Conservation (phyloP, 495 filamentous ascomycete genomes). For the Neurospora tetraspora region DNA sequence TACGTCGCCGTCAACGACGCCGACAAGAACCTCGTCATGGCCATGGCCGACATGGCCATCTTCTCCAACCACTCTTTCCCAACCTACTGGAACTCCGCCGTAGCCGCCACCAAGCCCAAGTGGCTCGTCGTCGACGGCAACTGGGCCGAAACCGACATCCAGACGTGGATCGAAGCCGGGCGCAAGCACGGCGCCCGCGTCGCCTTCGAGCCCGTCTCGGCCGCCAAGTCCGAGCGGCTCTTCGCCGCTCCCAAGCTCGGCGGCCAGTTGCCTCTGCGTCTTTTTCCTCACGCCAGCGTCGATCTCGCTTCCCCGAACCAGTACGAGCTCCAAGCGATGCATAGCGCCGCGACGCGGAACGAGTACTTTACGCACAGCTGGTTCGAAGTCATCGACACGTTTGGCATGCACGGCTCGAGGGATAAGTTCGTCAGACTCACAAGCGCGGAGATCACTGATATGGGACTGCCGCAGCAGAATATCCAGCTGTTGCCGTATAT, state of each 20-base stretch:
- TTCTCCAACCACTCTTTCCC: constrained; percentile 47
- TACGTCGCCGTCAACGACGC: constrained; percentile 84
- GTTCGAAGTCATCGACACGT: constrained; percentile 69
- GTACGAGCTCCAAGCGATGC: constrained; percentile 69
- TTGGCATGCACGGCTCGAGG: constrained; percentile 52
- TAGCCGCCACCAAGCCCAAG: constrained; percentile 47
- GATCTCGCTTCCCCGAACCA: constrained; percentile 74
- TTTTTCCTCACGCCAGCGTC: constrained; percentile 53
- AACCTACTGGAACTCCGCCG: constrained; percentile 48
- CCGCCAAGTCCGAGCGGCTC: constrained; percentile 60
- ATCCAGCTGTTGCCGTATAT: constrained; percentile 82
- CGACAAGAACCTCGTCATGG: constrained; percentile 69
- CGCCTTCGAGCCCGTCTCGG: constrained; percentile 90
- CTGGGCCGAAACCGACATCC: constrained; percentile 55
- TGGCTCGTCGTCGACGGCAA: constrained; percentile 80
- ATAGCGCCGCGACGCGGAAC: constrained; percentile 48
- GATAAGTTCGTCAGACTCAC: constrained; percentile 56
- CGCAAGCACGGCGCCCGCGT: constrained; percentile 43
- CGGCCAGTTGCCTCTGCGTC: constrained; percentile 20
- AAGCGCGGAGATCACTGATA: constrained; percentile 52
- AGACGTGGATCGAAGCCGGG: constrained; percentile 51
- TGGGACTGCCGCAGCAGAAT: constrained; percentile 70
- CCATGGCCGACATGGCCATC: constrained; percentile 93
- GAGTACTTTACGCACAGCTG: constrained; percentile 63
- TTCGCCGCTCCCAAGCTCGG: constrained; percentile 37